Evolutionary conservation across 345 rosid genomes (phyloP), one percentile per base, ranked within the genome.

Genomic region (Citrus reticulata): DNA sequence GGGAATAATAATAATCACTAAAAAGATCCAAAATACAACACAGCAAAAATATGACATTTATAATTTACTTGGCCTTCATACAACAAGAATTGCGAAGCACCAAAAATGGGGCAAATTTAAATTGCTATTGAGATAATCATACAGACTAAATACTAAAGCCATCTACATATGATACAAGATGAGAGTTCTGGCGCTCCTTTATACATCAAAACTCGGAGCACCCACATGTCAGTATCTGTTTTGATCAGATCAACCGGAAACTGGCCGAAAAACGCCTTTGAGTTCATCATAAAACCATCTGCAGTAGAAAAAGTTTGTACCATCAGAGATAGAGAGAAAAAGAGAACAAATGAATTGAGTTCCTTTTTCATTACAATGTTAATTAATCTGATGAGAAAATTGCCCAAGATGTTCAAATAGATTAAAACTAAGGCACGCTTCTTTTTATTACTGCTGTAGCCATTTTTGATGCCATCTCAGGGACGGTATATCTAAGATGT

Each of bases 201-300:
- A 27, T 58, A 70, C 61, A 63, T 77, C 83, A 17, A 70, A 55
- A 73, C 60, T 78, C 58, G 66, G 58, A 37, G 57, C 40, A 32
- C 63, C 69, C 66, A 60, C 37, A 58, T 54, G 60, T 25, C 72
- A 59, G 9, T 39, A 51, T 75, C 83, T 77, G 78, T 75, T 64
- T 54, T 40, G n/a, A 58, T 34, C 46, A 32, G 74, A 55, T 83
- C 77, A 92, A 85, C 82, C 77, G 24, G 89, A 82, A 80, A 89
- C 83, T 67, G 93, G 88, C 72, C 85, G 91, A 78, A 90, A 92
- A 62, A 59, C 85, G 51, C 90, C 88, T 82, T 88, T 89, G 34
- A 40, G 37, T 82, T 89, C 88, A 80, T 92, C 93, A 55, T 84
- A 92, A 80, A 90, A 88, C 93, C 95, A 89, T 58, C 95, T 90